Base-by-base conservation (phyloP, 2,329 filamentous ascomycete genomes). In the Albifimbria verrucaria region DNA sequence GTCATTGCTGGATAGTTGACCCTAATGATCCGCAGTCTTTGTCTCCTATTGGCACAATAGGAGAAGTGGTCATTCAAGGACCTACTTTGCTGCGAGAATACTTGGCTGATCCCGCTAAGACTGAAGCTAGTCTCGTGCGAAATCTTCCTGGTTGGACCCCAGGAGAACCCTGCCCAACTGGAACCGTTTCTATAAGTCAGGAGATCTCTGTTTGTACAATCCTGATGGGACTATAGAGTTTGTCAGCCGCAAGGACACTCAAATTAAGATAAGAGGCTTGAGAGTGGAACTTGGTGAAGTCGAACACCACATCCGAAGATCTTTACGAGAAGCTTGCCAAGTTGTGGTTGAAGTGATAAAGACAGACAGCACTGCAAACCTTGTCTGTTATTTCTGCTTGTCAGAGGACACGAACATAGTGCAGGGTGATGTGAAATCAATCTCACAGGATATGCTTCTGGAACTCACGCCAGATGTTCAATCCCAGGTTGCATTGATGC, bases 201-300 rank as follows among this genome's bases (percentile, higher is more conserved):
- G 59, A 9, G 60, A 62, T 20, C 28, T 62, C 10, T 55, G 52
- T 4, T 53, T 44, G 6, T 56, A 52, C 42, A 52, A 57, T 23
- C 23, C 44, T 0, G 63, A 77, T 49, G 72, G 72, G 3, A 57
- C 54, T 17, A 62, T 79, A 9, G 56, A 64, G 0, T 77, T 71
- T n/a, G 9, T 12, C 15, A 5, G 20, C 15, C 12, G 44, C 15
- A 47, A 47, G 44, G 44, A 47, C 15, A 47, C 44, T 7, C 44
- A 47, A 25, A 24, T 47, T n/a, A 47, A 47, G 21, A 47, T 47
- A 6, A 10, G 44, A 25, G 44, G 44, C 36, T 81, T 74, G 44
- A 62, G 79, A 48, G 69, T 80, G 51, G 83, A 78, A 62, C 67
- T 78, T 0, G 56, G 50, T 1, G 59, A 60, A n/a, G 49, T 53